Conservation (phyloP, 305 asterid species). For the Rubia balearica region DNA sequence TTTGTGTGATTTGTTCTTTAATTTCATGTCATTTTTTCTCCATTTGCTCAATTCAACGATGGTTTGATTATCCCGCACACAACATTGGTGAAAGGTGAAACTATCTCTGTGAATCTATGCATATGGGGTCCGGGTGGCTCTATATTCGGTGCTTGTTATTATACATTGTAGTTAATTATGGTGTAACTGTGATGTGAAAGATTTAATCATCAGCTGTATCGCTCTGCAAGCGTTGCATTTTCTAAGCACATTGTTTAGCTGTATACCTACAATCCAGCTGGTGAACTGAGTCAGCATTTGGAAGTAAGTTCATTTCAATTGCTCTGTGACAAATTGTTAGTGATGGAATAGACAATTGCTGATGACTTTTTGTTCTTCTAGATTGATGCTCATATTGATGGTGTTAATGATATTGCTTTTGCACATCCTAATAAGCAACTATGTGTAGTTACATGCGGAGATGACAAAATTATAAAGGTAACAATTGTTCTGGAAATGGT, state of each 20-base stretch:
- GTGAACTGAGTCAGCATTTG: conserved; percentile 74
- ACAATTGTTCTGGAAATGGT: conserved; percentile 4
- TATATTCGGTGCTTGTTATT: conserved; percentile 58
- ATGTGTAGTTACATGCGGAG: conserved; percentile 87
- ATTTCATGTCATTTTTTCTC: conserved; percentile 1
- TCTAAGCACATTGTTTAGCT: conserved; percentile 92
- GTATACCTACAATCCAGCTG: conserved; percentile 66
- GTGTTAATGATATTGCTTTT: conserved; percentile 91
- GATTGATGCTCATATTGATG: conserved; percentile 94
- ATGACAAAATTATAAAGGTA: conserved; percentile 90
- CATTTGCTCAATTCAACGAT: not conserved
- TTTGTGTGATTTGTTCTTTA: not conserved
- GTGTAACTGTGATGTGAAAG: conserved; percentile 9
- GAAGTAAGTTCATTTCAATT: conserved; percentile 44
- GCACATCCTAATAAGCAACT: conserved; percentile 96
- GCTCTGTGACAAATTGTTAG: conserved; percentile 1
- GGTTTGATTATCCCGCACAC: conserved; percentile 35
- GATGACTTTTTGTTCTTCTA: conserved; percentile 29
- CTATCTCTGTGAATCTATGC: conserved; percentile 78
- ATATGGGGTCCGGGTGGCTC: conserved; percentile 98
- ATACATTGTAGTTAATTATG: conserved; percentile 3
- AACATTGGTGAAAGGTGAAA: conserved; percentile 80
- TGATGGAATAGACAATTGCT: not conserved
- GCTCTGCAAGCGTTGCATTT: conserved; percentile 70
- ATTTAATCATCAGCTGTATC: conserved; percentile 18